These are phyloP conservation scores for Chrysosporium keratinophilum DNA, from an alignment of 2,329 filamentous ascomycete species.

Conservation along the genomic window DNA sequence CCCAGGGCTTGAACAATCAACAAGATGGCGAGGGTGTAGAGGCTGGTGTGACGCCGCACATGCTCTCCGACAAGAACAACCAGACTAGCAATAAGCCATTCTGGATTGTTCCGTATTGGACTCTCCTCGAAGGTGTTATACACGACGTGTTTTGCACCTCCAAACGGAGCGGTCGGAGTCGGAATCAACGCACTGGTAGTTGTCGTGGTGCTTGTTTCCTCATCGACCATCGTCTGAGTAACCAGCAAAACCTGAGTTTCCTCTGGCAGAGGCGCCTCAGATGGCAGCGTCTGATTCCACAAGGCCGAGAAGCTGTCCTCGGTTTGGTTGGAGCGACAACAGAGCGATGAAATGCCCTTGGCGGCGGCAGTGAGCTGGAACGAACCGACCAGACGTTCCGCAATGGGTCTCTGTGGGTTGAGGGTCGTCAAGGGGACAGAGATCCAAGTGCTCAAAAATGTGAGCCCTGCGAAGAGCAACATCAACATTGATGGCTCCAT, in stretches of 20 bases:
- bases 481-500: constrained; percentile 9
- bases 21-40: constrained; percentile 7
- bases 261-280: neutral
- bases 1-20: neutral
- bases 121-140: constrained; percentile 1
- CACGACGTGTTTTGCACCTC: constrained; percentile 7
- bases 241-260: neutral
- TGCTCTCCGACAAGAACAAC: constrained; percentile 4
- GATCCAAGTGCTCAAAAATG: constrained; percentile 18
- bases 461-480: constrained; percentile 13
- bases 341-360: constrained; percentile 12
- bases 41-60: constrained; percentile 6
- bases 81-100: constrained; percentile 8
- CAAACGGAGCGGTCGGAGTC: constrained; percentile 5
- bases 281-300: constrained; percentile 6
- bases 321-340: constrained; percentile 5
- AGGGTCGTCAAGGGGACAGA: constrained; percentile 19
- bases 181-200: neutral
- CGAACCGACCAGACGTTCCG: constrained; percentile 18
- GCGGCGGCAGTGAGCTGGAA: constrained; percentile 18
- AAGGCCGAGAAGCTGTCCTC: neutral
- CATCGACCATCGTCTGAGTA: neutral
- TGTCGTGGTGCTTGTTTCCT: neutral
- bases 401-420: constrained; percentile 14
- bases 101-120: constrained; percentile 2